phyloP scores from a whole-genome alignment of 305 asterid species.

The Nicotiana rustica region DNA sequence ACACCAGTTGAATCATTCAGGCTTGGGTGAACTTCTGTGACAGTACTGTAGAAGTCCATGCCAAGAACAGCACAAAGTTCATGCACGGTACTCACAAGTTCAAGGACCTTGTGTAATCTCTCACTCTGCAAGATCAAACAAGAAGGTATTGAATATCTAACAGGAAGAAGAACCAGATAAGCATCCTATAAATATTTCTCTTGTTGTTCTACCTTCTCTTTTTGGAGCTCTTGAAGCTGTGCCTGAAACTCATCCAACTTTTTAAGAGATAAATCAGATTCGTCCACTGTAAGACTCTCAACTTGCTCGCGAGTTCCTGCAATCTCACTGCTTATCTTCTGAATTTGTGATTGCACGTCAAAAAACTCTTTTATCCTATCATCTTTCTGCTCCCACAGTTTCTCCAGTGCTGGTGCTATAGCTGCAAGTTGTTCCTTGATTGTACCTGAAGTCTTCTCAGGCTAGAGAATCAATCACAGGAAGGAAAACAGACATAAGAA shows the following conservation, averaged over 20 bases:
- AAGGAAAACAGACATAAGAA: conserved; percentile 30
- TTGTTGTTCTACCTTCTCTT: conserved; percentile 70
- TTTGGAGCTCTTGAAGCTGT: conserved; percentile 93
- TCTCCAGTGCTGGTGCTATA: conserved; percentile 87
- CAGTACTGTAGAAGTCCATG: conserved; percentile 76
- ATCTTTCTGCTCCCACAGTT: conserved; percentile 85
- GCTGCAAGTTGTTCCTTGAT: conserved; percentile 96
- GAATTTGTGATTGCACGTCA: conserved; percentile 88
- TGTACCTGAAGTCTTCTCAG: conserved; percentile 89
- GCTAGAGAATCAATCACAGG: conserved; percentile 53
- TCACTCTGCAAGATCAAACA: conserved; percentile 66
- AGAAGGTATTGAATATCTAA: conserved; percentile 28
- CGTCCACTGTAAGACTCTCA: conserved; percentile 72
- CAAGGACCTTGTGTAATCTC: conserved; percentile 93
- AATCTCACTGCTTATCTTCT: conserved; percentile 79
- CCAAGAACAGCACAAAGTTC: conserved; percentile 97
- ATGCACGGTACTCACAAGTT: conserved; percentile 89
- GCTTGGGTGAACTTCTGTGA: conserved; percentile 93
- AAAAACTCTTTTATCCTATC: conserved; percentile 81
- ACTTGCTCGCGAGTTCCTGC: conserved; percentile 66
- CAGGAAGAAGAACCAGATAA: conserved; percentile 19
- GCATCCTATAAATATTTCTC: conserved; percentile 31
- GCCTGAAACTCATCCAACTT: conserved; percentile 81
- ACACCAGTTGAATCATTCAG: conserved; percentile 77
- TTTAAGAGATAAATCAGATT: conserved; percentile 77